phyloP scores from a whole-genome alignment of 2,329 filamentous ascomycete species.

The Xenoacremonium recifei region DNA sequence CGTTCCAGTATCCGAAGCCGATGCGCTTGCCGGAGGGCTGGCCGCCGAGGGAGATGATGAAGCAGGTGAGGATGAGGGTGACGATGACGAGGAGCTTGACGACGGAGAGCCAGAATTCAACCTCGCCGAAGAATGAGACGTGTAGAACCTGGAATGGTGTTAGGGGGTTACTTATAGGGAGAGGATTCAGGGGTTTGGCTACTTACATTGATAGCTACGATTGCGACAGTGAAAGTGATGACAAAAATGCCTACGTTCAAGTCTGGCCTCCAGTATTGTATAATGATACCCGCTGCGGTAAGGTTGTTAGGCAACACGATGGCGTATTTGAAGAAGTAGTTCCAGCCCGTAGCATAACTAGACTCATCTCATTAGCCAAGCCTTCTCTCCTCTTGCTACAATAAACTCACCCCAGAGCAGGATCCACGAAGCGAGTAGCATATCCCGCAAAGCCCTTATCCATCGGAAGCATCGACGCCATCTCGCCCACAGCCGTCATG shows the following conservation, averaged over 20 bases:
- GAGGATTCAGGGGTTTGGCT: background rate
- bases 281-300: conserved; percentile 36
- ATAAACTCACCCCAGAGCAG: conserved; percentile 24
- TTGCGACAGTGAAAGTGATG: conserved; percentile 29
- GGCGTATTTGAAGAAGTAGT: conserved; percentile 46
- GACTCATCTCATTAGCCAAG: background rate
- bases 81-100: conserved; percentile 45
- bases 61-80: conserved; percentile 29
- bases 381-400: too few species aligned
- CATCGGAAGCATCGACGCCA: conserved; percentile 27
- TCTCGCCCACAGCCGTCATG: conserved; percentile 44
- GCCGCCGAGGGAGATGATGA: conserved; percentile 38
- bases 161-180: accelerated
- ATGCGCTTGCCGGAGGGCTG: conserved; percentile 34
- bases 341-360: conserved; percentile 44
- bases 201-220: conserved; percentile 28
- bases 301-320: conserved; percentile 38
- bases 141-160: conserved; percentile 27
- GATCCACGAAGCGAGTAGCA: conserved; percentile 29
- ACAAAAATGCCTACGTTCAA: conserved; percentile 40
- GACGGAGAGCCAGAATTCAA: conserved; percentile 47
- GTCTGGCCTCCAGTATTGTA: conserved; percentile 37
- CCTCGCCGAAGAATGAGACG: conserved; percentile 44
- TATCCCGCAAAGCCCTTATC: conserved; percentile 29
- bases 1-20: conserved; percentile 44